phyloP scores from a whole-genome alignment of 2,329 filamentous ascomycete genomes.

The Fusarium caatingaense region DNA sequence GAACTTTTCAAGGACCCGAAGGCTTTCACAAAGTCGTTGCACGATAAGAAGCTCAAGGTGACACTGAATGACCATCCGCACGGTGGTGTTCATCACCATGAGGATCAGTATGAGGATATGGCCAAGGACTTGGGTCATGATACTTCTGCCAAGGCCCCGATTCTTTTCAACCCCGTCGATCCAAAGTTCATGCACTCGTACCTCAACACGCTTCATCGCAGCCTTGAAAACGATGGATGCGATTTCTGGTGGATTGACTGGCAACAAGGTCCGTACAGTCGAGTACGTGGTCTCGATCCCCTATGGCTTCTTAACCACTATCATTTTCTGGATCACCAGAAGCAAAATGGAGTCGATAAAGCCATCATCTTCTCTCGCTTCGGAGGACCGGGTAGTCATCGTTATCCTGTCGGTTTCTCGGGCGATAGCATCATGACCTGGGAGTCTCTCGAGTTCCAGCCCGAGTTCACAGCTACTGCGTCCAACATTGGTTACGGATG shows the following conservation, averaged over 20 bases:
- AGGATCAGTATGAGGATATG: slow-evolving; percentile 67
- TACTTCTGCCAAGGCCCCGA: slow-evolving; percentile 60
- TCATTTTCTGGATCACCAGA: slow-evolving; percentile 65
- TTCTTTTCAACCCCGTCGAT: slow-evolving; percentile 67
- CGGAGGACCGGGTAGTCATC: slow-evolving; percentile 70
- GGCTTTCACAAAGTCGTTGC: slow-evolving; percentile 63
- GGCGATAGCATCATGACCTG: slow-evolving; percentile 70
- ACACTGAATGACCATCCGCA: slow-evolving; percentile 72
- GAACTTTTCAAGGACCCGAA: slow-evolving; percentile 62
- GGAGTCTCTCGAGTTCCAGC: slow-evolving; percentile 71
- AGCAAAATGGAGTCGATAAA: slow-evolving; percentile 46
- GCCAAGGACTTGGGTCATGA: slow-evolving; percentile 64
- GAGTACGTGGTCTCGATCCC: slow-evolving; percentile 68
- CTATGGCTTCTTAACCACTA: slow-evolving; percentile 75
- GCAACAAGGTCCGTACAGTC: slow-evolving; percentile 69
- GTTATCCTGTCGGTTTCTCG: slow-evolving; percentile 74
- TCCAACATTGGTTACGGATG: slow-evolving; percentile 76
- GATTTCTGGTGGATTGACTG: slow-evolving; percentile 78
- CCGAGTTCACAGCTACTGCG: slow-evolving; percentile 73
- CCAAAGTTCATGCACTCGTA: slow-evolving; percentile 68
- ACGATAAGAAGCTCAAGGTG: slow-evolving; percentile 62
- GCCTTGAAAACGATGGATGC: slow-evolving; percentile 65
- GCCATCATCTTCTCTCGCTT: slow-evolving; percentile 70
- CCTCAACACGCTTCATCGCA: slow-evolving; percentile 66
- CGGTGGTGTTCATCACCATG: slow-evolving; percentile 66